phyloP scores from a whole-genome alignment of 306 rosid species.

The Sphenostylis stenocarpa region DNA sequence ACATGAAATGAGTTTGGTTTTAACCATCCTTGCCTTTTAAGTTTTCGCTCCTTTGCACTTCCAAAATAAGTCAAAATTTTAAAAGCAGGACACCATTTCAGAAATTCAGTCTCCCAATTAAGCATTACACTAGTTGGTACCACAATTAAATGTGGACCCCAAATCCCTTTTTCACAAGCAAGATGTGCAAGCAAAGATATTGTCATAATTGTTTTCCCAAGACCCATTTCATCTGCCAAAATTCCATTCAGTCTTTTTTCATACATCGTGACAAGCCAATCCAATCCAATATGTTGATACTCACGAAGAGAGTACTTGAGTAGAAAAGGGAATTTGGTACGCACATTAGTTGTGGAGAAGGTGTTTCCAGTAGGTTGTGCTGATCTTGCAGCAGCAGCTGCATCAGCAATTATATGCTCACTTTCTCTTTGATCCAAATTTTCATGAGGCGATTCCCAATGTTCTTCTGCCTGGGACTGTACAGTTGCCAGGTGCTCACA shows the following conservation, averaged over 20 bases:
- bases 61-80: slow-evolving; percentile 93
- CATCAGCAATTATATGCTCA: slow-evolving; percentile 86
- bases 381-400: slow-evolving; percentile 99
- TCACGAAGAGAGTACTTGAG: slow-evolving; percentile 92
- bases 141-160: slow-evolving; percentile 99
- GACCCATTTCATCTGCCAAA: slow-evolving; percentile 98
- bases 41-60: slow-evolving; percentile 92
- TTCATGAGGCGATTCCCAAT: slow-evolving; percentile 40
- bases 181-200: slow-evolving; percentile 95
- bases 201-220: slow-evolving; percentile 98
- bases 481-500: slow-evolving; percentile 39
- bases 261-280: slow-evolving; percentile 99
- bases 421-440: slow-evolving; percentile 64
- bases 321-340: slow-evolving; percentile 93
- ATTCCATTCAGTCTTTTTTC: slow-evolving; percentile 95
- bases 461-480: slow-evolving; percentile 53
- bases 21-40: slow-evolving; percentile 94
- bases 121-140: slow-evolving; percentile 99
- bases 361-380: slow-evolving; percentile 99
- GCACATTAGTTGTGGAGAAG: slow-evolving; percentile 94
- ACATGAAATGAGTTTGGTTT: slow-evolving; percentile 93
- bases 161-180: slow-evolving; percentile 96
- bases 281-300: slow-evolving; percentile 98
- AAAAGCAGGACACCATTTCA: slow-evolving; percentile 98
- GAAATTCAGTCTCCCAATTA: slow-evolving; percentile 99